Base-by-base conservation (phyloP, 768 basidiomycete genomes). In the Calocybe cyanea region DNA sequence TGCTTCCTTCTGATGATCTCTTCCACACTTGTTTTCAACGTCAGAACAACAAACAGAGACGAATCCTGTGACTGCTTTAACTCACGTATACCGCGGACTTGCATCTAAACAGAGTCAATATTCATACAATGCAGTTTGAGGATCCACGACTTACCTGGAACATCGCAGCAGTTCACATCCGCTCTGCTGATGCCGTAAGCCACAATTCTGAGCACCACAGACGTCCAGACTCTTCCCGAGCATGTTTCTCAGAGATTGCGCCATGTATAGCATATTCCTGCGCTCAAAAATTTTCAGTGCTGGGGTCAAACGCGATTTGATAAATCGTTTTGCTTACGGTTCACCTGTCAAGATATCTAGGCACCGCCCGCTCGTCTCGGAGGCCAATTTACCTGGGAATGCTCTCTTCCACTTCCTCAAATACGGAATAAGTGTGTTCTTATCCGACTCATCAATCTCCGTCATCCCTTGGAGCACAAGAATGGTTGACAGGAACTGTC, bases 51-150 rank as follows among this genome's bases (percentile, higher is more conserved):
- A 32, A 45, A 33, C 10, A 33, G n/a, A n/a, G n/a, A n/a, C n/a
- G n/a, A n/a, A n/a, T n/a, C n/a, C n/a, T n/a, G n/a, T 37, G 18
- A 37, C 11, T 36, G 14, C n/a, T 36, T 44, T 11, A 19, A 60
- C 69, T 64, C 57, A 72, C 71, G 53, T 73, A 73, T 17, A 71
- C 66, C 7, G 63, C 66, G 3, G 63, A 59, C 49, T 70, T 73
- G 52, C 71, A 74, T 49, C 72, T 73, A 41, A n/a, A n/a, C n/a
- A n/a, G n/a, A n/a, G n/a, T n/a, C n/a, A n/a, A n/a, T n/a, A n/a
- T n/a, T n/a, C n/a, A n/a, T n/a, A n/a, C n/a, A n/a, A n/a, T n/a
- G n/a, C n/a, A n/a, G n/a, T n/a, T n/a, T n/a, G n/a, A 14, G 13
- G n/a, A 33, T 31, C 10, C 8, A 17, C 7, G 3, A 57, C 58